Conservation (phyloP, 768 basidiomycete genomes). For the Suillus subaureus region DNA sequence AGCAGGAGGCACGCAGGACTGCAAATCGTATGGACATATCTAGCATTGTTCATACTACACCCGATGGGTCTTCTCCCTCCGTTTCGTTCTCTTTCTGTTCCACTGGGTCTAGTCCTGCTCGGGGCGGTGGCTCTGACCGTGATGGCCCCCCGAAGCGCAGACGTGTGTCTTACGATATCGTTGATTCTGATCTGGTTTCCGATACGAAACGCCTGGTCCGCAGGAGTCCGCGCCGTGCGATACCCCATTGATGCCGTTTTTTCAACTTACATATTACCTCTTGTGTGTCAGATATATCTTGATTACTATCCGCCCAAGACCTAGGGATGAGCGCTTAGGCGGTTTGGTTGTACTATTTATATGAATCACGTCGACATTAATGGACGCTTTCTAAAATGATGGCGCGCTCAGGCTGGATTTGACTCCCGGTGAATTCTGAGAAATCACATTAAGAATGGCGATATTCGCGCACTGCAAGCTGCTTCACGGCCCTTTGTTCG, state of each 20-base stretch:
- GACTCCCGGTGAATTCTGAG: not conserved
- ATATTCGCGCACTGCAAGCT: not conserved
- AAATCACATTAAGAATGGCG: not conserved
- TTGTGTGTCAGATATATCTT: not conserved
- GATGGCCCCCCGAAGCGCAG: not conserved
- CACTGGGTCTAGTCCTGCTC: not conserved
- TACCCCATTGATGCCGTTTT: not conserved
- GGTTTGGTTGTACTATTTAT: not conserved
- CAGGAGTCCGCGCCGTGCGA: not conserved
- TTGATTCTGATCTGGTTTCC: not conserved
- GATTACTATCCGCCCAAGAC: not conserved
- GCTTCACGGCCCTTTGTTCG: not conserved
- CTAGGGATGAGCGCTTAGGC: conserved; percentile 1
- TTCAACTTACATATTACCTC: not conserved
- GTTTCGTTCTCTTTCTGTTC: not conserved
- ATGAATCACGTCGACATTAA: not conserved
- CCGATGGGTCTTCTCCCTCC: not conserved
- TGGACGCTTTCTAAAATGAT: not conserved
- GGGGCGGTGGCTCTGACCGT: too few relatives aligned
- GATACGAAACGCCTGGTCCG: not conserved
- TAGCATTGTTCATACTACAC: not conserved
- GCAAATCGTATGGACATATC: conserved; percentile 3
- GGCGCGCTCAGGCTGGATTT: not conserved
- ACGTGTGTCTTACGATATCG: not conserved
- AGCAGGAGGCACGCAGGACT: not conserved